Evolutionary conservation across 1,284 basidiomycete genomes (phyloP), one percentile per base, ranked within the genome.

Genomic region (Moniliophthora roreri): DNA sequence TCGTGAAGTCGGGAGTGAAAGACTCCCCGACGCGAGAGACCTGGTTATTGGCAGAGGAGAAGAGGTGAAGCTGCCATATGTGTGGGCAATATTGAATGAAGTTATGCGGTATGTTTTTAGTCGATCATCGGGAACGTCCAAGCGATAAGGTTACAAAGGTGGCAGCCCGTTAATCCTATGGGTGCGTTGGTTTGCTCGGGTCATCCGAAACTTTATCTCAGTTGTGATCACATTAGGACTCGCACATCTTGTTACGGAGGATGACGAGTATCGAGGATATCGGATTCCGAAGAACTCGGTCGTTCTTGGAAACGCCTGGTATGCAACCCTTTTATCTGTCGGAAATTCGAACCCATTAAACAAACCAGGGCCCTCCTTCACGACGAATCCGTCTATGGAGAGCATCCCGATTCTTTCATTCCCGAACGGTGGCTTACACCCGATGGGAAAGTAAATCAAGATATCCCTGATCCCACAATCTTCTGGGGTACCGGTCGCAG

Each of bases 1-100:
- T 51, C 26, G 50, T 2, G 54, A 73, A 9, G 50, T 60, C 15
- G 53, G 58, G 21, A 21, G 16, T 6, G 51, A 52, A 15, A 40
- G 59, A 24, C 41, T 60, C 20, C 58, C 57, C 20, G 35, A 18
- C 15, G 53, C 56, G 16, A 18, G 32, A 13, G 53, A 50, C 18
- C 21, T 15, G 11, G 28, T 32, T 11, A 11, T 32, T 6, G 28
- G 28, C 28, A 11, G 28, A 11, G 28, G 11, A 6, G 28, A 11
- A 32, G 28, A 32, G 0, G 39, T 13, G n/a, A 50, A 40, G n/a
- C 34, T 54, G 47, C 53, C 53, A 1, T 54, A 54, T 28, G 26
- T 54, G 10, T 42, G 23, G 16, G 53, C 53, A 9, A 28, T 54
- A 9, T 26, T 54, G 32, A 42, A 34, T 54, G 35, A 50, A 34